phyloP scores from a whole-genome alignment of 495 filamentous ascomycete species.

The Tuber calosporum region DNA sequence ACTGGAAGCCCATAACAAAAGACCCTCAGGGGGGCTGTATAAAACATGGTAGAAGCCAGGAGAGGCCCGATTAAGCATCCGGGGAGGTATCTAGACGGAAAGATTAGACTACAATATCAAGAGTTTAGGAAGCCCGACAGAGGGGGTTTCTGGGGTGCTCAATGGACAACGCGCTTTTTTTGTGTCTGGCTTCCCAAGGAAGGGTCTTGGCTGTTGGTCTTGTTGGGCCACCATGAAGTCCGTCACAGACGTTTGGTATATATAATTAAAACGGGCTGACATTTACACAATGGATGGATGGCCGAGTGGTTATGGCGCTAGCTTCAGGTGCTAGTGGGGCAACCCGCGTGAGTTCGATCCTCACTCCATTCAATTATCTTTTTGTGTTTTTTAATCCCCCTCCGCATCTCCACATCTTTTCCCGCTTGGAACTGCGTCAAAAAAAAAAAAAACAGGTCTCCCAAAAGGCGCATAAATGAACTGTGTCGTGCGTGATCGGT shows the following conservation, averaged over 20 bases:
- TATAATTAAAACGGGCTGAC: not conserved
- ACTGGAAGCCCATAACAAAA: not conserved
- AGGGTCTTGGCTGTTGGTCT: not conserved
- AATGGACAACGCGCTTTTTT: not conserved
- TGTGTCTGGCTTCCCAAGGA: not conserved
- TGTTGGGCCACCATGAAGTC: not conserved
- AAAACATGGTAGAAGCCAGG: not conserved
- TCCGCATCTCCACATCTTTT: not conserved
- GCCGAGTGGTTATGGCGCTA: constrained; percentile 42
- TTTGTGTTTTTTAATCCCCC: not conserved
- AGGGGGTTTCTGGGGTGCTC: not conserved
- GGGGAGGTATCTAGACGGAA: not conserved
- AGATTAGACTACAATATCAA: not conserved
- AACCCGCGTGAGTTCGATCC: constrained; percentile 42
- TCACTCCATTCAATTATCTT: constrained; percentile 36
- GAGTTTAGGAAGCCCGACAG: not conserved
- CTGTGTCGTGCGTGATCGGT: not conserved
- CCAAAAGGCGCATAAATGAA: not conserved
- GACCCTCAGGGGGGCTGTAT: not conserved
- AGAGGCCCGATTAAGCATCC: not conserved
- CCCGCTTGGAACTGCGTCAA: not conserved
- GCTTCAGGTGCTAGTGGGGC: constrained; percentile 42
- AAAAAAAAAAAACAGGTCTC: not conserved
- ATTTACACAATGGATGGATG: constrained; percentile 26
- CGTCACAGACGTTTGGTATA: not conserved